These are phyloP conservation scores for Penstemon barbatus DNA, from an alignment of 257 asterid genomes.

Conservation along the genomic window DNA sequence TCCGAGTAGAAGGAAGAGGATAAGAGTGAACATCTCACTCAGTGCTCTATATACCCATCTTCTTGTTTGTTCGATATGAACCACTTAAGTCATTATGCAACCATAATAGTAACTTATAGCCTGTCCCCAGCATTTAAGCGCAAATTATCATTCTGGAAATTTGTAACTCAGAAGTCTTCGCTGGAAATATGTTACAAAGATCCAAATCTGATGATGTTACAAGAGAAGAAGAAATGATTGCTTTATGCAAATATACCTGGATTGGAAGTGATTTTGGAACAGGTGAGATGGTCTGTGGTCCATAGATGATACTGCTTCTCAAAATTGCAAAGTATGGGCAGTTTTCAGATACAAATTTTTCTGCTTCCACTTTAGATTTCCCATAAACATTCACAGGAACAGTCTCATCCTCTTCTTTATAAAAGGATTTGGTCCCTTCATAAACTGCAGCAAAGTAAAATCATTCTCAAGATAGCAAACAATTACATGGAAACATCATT, in stretches of 20 bases:
- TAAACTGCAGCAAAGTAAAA: conserved; percentile 59
- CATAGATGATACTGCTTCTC: conserved; percentile 95
- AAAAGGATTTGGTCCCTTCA: conserved; percentile 88
- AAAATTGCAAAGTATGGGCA: conserved; percentile 70
- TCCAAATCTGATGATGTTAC: conserved; percentile 3
- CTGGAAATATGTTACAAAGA: conserved; percentile 5
- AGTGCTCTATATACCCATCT: not conserved
- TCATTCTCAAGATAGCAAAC: conserved; percentile 16
- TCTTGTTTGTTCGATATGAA: not conserved
- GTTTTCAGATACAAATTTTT: conserved; percentile 56
- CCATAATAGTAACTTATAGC: not conserved
- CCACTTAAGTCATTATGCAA: not conserved
- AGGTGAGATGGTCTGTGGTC: conserved; percentile 86
- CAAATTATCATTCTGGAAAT: conserved; percentile 7
- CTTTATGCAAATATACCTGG: conserved; percentile 50
- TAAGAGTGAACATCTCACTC: not conserved
- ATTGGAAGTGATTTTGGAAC: conserved; percentile 90
- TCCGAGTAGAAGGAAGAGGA: not conserved
- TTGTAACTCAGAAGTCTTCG: not conserved
- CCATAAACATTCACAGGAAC: conserved; percentile 92
- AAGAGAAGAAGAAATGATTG: conserved; percentile 24
- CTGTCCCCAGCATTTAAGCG: conserved; percentile 1
- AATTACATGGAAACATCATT: conserved; percentile 6
- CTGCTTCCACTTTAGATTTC: conserved; percentile 86
- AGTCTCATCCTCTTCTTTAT: conserved; percentile 85